Percentiles rank a stretch among this genome's conserved stretches.
These are phyloP conservation scores for Leccinum huronense DNA, from an alignment of 1,284 basidiomycete genomes.

Conservation along the genomic window DNA sequence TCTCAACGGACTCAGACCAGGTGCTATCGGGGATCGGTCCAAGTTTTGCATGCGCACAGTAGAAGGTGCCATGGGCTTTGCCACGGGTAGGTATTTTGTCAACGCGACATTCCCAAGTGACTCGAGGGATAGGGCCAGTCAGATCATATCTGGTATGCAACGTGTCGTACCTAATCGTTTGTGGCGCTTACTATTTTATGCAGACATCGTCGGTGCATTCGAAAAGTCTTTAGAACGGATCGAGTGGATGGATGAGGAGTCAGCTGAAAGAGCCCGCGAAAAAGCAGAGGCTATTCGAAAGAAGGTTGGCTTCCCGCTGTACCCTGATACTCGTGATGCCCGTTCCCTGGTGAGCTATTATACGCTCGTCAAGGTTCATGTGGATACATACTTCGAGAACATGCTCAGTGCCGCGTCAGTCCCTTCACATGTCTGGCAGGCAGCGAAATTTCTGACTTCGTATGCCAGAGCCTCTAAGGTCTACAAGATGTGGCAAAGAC, in stretches of 20 bases:
- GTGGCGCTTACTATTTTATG: conserved; percentile 8
- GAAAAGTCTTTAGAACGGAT: conserved; percentile 74
- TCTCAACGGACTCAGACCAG: conserved; percentile 84
- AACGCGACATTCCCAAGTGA: conserved; percentile 83
- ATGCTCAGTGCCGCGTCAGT: conserved; percentile 65
- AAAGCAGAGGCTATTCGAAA: conserved; percentile 84
- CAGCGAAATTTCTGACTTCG: conserved; percentile 7
- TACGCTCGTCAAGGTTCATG: conserved; percentile 59
- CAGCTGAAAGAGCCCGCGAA: conserved; percentile 77
- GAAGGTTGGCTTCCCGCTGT: conserved; percentile 88
- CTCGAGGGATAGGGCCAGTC: conserved; percentile 77
- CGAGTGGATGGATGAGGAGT: conserved; percentile 91
- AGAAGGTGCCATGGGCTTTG: conserved; percentile 69
- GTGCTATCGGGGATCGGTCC: conserved; percentile 78
- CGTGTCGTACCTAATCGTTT: background rate
- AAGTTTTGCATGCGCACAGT: conserved; percentile 72
- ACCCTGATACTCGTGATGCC: conserved; percentile 78
- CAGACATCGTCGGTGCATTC: conserved; percentile 84
- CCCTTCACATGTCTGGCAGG: background rate
- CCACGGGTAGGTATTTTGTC: conserved; percentile 80
- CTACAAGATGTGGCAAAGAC: conserved; percentile 69
- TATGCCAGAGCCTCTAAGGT: conserved; percentile 50
- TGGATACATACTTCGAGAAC: conserved; percentile 83
- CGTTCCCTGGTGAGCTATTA: conserved; percentile 78
- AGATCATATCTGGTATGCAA: conserved; percentile 74